phyloP scores from a whole-genome alignment of 2,329 filamentous ascomycete genomes.

The Harringtonia lauricola region DNA sequence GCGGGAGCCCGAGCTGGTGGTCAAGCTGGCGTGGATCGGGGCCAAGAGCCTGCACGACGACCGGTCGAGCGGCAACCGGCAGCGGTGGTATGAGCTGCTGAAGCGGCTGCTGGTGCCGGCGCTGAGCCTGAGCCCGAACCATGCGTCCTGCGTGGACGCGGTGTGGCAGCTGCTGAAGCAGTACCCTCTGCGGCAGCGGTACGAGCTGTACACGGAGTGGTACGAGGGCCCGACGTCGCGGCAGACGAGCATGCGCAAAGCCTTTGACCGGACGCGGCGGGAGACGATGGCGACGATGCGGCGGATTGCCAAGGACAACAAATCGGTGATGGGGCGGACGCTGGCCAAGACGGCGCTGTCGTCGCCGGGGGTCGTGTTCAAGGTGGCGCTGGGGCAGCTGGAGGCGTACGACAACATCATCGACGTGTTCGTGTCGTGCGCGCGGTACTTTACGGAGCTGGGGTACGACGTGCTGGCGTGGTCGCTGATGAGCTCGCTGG shows the following conservation, averaged over 20 bases:
- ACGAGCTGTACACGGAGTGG: slow-evolving; percentile 90
- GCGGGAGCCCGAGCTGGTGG: slow-evolving; percentile 64
- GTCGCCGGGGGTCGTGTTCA: slow-evolving; percentile 85
- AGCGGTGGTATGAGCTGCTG: slow-evolving; percentile 76
- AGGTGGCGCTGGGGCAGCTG: slow-evolving; percentile 78
- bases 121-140: slow-evolving; percentile 74
- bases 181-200: slow-evolving; percentile 68
- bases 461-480: slow-evolving; percentile 91
- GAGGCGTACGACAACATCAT: slow-evolving; percentile 94
- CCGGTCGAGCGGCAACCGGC: slow-evolving; percentile 54
- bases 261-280: slow-evolving; percentile 64
- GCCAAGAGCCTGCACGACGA: slow-evolving; percentile 63
- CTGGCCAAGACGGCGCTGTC: slow-evolving; percentile 88
- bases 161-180: slow-evolving; percentile 73
- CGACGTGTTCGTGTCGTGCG: slow-evolving; percentile 87
- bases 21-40: slow-evolving; percentile 80
- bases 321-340: slow-evolving; percentile 73
- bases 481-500: slow-evolving; percentile 70
- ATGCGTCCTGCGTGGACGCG: slow-evolving; percentile 74
- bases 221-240: slow-evolving; percentile 69
- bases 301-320: slow-evolving; percentile 77
- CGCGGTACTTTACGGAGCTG: slow-evolving; percentile 83
- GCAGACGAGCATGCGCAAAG: slow-evolving; percentile 63
- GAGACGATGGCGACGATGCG: slow-evolving; percentile 84
- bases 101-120: slow-evolving; percentile 78